Evolutionary conservation across 257 asterid species (phyloP), one percentile per base, ranked within the genome.

Genomic region (Prunella vulgaris): DNA sequence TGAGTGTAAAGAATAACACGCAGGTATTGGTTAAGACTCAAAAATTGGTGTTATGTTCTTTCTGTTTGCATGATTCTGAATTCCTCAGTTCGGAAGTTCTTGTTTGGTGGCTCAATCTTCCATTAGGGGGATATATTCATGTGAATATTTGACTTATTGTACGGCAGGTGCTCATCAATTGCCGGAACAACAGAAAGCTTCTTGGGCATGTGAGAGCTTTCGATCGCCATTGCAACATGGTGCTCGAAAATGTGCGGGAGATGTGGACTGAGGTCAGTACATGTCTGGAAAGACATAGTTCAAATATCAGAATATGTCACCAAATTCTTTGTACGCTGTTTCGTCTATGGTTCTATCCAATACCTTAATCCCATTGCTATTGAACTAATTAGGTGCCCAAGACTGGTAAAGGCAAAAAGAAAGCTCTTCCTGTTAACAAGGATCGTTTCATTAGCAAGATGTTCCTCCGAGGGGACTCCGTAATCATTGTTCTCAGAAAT

Each of bases 391-490:
- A 90, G 96, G 89, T 87, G 48, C 96, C 97, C 7, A 88, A 88
- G 80, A 85, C 93, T 13, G 96, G 96, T 58, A 90, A 88, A 82
- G 97, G 96, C 76, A 88, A 90, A 81, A 90, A 90, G 88, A 90
- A 90, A 75, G 93, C 96, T 76, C 88, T 81, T 72, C 92, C 95
- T 15, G 92, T 90, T 71, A 88, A 90, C 83, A 90, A 88, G 64
- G 97, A 90, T 78, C 84, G 95, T 65, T 90, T 90, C 21, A 90
- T 90, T 30, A 90, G 95, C 72, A 90, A 90, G 79, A 90, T 90
- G 97, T 90, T 90, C 48, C 97, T 90, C 71, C 93, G 96, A n/a
- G 97, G 97, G 46, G 97, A 90, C 78, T 90, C 97, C 3, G 97
- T 90, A 65, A 86, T 90, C 85, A 90, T 90, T 76, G 97, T 88